These are phyloP conservation scores for Fraxinus greggii DNA, from an alignment of 305 asterid genomes.

Conservation along the genomic window DNA sequence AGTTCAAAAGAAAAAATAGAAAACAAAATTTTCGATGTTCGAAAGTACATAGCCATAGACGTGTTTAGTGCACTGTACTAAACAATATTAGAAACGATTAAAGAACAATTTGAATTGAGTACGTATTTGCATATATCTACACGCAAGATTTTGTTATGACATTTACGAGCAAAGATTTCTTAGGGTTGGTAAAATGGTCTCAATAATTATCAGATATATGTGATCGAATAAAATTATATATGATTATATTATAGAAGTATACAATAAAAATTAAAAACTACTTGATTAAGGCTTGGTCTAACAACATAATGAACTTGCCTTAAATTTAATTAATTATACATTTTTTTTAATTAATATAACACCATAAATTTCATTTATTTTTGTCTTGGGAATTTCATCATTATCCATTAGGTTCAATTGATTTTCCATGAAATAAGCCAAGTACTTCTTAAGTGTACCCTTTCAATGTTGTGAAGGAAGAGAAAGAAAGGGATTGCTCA, in stretches of 20 bases:
- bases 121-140: not conserved
- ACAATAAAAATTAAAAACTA: not conserved
- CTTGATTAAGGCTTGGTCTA: not conserved
- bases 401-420: slow-evolving; percentile 35
- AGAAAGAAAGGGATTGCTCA: slow-evolving; percentile 46
- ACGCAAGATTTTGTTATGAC: not conserved
- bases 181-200: not conserved
- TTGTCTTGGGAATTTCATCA: slow-evolving; percentile 38
- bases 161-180: not conserved
- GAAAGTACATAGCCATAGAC: not conserved
- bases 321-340: not conserved
- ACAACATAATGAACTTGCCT: not conserved
- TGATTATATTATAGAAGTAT: not conserved
- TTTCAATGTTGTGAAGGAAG: slow-evolving; percentile 25
- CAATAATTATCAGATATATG: not conserved
- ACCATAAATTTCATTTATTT: slow-evolving; percentile 13
- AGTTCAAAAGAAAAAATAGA: not conserved
- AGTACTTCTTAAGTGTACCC: slow-evolving; percentile 31
- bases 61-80: not conserved
- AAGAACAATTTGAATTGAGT: not conserved
- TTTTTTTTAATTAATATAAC: not conserved
- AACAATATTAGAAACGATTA: not conserved
- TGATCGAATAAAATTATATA: not conserved
- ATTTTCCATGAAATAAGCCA: slow-evolving; percentile 21
- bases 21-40: not conserved